Evolutionary conservation across 768 basidiomycete species (phyloP).

Genomic region (Boletus speciosus): DNA sequence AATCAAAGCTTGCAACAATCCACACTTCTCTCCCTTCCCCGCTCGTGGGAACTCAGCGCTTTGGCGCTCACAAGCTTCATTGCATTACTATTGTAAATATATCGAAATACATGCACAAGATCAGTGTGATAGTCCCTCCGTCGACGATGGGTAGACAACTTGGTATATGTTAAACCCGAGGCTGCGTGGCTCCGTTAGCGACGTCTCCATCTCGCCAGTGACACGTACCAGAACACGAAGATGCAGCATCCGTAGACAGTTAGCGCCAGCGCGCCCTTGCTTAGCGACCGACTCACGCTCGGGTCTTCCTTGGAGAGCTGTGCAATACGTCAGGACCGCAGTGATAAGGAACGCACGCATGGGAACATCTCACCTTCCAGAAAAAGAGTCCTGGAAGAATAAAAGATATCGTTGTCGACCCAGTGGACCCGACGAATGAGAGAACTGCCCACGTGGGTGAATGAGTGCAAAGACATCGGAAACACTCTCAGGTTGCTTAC

Average conservation of each 20-base stretch:
- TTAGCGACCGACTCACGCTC: constrained; percentile 49
- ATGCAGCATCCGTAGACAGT: constrained; percentile 73
- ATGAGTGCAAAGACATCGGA: constrained; percentile 10
- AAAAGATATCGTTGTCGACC: constrained; percentile 95
- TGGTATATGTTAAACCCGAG: constrained; percentile 78
- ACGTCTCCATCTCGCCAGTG: too few species aligned
- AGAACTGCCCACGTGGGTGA: constrained; percentile 54
- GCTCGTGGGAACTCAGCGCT: constrained; percentile 24
- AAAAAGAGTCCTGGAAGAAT: constrained; percentile 92
- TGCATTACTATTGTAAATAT: constrained; percentile 2
- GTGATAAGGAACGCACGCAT: constrained; percentile 3
- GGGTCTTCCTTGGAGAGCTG: constrained; percentile 71
- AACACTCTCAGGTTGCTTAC: constrained; percentile 38
- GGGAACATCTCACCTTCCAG: constrained; percentile 65
- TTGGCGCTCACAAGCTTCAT: neutral
- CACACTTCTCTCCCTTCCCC: neutral
- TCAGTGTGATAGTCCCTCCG: constrained; percentile 3
- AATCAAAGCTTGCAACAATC: neutral
- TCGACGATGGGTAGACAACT: constrained; percentile 39
- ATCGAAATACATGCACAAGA: neutral
- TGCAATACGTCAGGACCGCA: constrained; percentile 6
- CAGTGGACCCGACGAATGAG: constrained; percentile 95
- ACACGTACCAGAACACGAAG: constrained; percentile 85
- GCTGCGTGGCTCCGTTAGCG: constrained; percentile 37
- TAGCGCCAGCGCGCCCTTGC: constrained; percentile 61